Base-by-base conservation (phyloP, 345 rosid genomes). In the Citrus sinensis region DNA sequence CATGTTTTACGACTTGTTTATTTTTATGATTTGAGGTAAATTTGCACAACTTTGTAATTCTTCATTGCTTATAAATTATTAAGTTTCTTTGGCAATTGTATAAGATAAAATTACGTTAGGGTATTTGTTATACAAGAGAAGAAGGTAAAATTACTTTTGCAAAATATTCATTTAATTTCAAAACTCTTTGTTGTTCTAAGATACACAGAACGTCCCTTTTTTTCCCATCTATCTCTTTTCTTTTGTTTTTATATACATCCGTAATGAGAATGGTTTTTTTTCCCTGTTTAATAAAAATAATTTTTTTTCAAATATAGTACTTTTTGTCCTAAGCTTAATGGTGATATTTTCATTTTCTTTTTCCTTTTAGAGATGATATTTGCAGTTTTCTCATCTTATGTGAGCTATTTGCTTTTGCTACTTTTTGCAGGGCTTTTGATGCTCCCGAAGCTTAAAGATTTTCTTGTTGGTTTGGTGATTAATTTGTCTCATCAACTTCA, bases 391-490 rank as follows among this genome's bases (percentile, higher is more conserved):
- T 46, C 39, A 40, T 37, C 24, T 25, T 46, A 46, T 32, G 51
- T 6, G 7, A 46, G 61, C n/a, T 51, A 16, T 16, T 11, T 68
- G 70, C 27, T 68, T 60, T 39, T 76, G 46, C 8, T 76, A n/a
- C 7, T 2, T 20, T 71, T 79, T 76, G 78, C 81, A 81, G 82
- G 74, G 62, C 60, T 35, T 84, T 75, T 73, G 87, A 78, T 79
- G 87, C 27, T 71, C 16, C 6, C 29, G 60, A 70, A 71, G 74
- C 42, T 51, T 49, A 19, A 66, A 66, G 59, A 24, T 14, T 54
- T 30, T 46, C 51, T 46, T 32, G 25, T 7, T 19, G 40, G 5
- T 40, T 46, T 42, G 37, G 37, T 67, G 55, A 34, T 66, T 25
- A 35, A 34, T 76, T 76, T 35, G 55, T 74, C 79, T 67, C 37